Percentiles rank a stretch among this genome's conserved stretches.
These are phyloP conservation scores for Heterococcus sp. DNA, from an alignment of 108 stramenopile species.

Conservation along the genomic window DNA sequence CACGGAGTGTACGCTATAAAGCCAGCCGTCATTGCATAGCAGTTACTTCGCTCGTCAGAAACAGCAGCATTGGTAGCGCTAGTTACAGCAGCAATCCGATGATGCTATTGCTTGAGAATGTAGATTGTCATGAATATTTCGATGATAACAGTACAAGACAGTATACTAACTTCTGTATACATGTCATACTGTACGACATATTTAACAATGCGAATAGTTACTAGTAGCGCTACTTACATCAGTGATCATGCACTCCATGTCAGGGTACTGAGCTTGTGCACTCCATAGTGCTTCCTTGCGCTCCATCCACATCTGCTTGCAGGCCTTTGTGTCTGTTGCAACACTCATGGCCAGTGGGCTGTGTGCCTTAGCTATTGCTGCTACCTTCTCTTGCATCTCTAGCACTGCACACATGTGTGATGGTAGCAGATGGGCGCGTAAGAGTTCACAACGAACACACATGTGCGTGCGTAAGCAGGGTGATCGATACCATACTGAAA, in stretches of 20 bases:
- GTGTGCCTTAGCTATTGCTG: not conserved
- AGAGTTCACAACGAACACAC: not conserved
- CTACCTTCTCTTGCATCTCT: not conserved
- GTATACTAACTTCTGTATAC: no score
- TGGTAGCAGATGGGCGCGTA: no score
- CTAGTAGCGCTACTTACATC: slow-evolving; percentile 17
- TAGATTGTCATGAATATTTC: no score
- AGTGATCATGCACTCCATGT: slow-evolving; percentile 45
- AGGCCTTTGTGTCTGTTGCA: not conserved
- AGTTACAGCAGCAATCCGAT: no score
- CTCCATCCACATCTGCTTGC: slow-evolving; percentile 36
- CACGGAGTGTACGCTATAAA: no score
- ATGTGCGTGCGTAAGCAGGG: not conserved
- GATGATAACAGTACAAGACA: no score
- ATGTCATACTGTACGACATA: no score
- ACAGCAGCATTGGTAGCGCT: no score
- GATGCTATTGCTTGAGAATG: no score
- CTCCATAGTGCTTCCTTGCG: slow-evolving; percentile 56
- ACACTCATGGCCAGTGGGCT: not conserved
- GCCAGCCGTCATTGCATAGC: no score
- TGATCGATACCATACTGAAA: no score
- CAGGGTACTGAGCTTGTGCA: slow-evolving; percentile 40
- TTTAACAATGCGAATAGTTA: not conserved
- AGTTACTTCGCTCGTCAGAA: no score
- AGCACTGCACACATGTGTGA: not conserved